These are phyloP conservation scores for Diaporthe ilicicola DNA, from an alignment of 2,329 filamentous ascomycete species.

Conservation along the genomic window DNA sequence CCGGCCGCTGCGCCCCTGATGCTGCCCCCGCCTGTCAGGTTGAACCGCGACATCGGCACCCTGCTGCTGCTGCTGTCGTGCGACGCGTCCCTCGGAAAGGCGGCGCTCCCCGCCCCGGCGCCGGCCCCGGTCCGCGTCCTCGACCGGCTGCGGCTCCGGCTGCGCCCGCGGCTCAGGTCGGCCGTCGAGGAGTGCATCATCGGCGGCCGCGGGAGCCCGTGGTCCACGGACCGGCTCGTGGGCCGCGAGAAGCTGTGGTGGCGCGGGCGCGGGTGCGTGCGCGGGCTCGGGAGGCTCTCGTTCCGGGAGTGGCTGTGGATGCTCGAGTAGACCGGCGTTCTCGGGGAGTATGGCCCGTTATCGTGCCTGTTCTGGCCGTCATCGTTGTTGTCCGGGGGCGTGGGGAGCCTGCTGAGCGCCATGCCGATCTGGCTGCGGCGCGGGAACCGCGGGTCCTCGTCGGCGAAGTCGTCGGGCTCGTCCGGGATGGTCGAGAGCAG, in stretches of 20 bases:
- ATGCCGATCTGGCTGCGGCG: conserved; percentile 27
- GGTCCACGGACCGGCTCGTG: conserved; percentile 9
- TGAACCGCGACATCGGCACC: conserved; percentile 12
- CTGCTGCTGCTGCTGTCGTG: conserved; percentile 12
- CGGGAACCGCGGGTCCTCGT: conserved; percentile 4
- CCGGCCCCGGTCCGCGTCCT: background rate
- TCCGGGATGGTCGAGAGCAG: conserved; percentile 19
- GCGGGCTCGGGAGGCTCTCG: background rate
- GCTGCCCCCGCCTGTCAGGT: background rate
- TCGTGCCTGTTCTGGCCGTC: background rate
- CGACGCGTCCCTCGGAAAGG: background rate
- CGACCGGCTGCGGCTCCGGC: background rate
- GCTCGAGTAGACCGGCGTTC: background rate
- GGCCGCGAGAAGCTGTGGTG: conserved; percentile 16
- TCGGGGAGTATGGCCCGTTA: background rate
- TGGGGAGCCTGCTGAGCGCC: background rate
- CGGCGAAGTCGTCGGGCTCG: conserved; percentile 11
- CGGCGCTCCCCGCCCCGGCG: no score
- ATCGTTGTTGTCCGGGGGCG: background rate
- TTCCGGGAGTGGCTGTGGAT: background rate
- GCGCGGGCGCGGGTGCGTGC: background rate
- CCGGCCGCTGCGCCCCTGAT: background rate
- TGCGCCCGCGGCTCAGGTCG: background rate
- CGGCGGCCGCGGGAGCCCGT: background rate
- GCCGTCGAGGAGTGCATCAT: background rate